Conservation (phyloP, 352 stramenopile genomes). For the Phytopythium oedochilum region DNA sequence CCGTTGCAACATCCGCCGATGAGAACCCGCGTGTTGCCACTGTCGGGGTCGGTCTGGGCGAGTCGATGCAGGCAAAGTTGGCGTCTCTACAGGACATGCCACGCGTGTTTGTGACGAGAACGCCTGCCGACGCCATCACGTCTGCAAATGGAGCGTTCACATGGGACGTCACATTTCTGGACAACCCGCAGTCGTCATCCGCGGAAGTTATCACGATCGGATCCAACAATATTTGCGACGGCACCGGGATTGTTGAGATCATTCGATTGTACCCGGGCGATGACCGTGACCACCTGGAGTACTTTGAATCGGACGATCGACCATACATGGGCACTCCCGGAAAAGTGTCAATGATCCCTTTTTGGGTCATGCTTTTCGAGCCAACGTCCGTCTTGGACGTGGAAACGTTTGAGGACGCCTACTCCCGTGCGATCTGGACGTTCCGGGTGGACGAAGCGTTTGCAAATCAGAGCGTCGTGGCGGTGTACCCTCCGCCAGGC, state of each 20-base stretch:
- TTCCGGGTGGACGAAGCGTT: constrained; percentile 24
- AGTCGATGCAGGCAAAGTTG: constrained; percentile 63
- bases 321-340: constrained; percentile 11
- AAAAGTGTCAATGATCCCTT: constrained; percentile 60
- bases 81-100: constrained; percentile 23
- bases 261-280: constrained; percentile 29
- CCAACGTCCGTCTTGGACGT: constrained; percentile 42
- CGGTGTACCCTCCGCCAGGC: constrained; percentile 35
- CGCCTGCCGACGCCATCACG: constrained; percentile 17
- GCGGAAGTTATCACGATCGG: constrained; percentile 19
- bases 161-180: constrained; percentile 69
- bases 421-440: constrained; percentile 40
- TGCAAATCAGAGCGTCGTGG: constrained; percentile 26
- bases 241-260: constrained; percentile 28
- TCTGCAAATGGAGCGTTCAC: constrained; percentile 47
- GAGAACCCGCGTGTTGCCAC: constrained; percentile 36
- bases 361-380: constrained; percentile 80
- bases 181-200: constrained; percentile 16
- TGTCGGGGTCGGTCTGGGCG: constrained; percentile 29
- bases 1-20: constrained; percentile 48
- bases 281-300: constrained; percentile 32
- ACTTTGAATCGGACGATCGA: constrained; percentile 18
- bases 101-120: constrained; percentile 41
- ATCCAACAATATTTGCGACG: constrained; percentile 33
- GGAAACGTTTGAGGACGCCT: constrained; percentile 51